These are phyloP conservation scores for Cyphellophora attinorum DNA, from an alignment of 2,329 filamentous ascomycete genomes.

Conservation along the genomic window DNA sequence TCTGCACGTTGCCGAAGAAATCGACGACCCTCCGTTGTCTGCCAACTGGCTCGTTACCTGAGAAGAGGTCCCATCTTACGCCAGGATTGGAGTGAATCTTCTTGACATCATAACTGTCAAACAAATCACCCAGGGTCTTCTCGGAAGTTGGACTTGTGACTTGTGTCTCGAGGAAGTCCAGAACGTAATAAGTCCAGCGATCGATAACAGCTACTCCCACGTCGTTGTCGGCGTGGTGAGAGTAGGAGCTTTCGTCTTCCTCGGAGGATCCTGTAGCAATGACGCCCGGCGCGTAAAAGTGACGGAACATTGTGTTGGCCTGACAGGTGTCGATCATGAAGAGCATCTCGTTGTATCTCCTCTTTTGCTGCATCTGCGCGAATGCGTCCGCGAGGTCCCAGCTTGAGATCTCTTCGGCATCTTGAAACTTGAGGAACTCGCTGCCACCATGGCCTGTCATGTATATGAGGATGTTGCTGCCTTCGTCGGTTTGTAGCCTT, in stretches of 20 bases:
- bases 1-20: constrained; percentile 97
- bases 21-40: constrained; percentile 79
- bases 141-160: constrained; percentile 79
- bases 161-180: constrained; percentile 89
- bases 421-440: constrained; percentile 97
- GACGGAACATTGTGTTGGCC: constrained; percentile 98
- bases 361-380: constrained; percentile 99
- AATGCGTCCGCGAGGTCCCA: constrained; percentile 96
- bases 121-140: constrained; percentile 83
- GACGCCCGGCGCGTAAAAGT: constrained; percentile 96
- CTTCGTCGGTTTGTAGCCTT: constrained; percentile 82
- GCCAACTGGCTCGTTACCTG: constrained; percentile 67
- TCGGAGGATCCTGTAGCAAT: constrained; percentile 95
- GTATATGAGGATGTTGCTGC: constrained; percentile 95
- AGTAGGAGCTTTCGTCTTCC: constrained; percentile 93
- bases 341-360: constrained; percentile 93
- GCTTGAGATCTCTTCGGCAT: constrained; percentile 92
- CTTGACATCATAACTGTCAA: constrained; percentile 88
- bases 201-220: constrained; percentile 97
- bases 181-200: constrained; percentile 95
- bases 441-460: constrained; percentile 99
- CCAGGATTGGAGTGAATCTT: constrained; percentile 93
- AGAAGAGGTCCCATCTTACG: constrained; percentile 90
- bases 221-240: constrained; percentile 95
- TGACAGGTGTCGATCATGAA: constrained; percentile 99